A percentile compares a stretch with the other conserved stretches of the same genome.
Evolutionary conservation across 192 early-diverging fungal genomes (phyloP).

Genomic region (Podila horticola): DNA sequence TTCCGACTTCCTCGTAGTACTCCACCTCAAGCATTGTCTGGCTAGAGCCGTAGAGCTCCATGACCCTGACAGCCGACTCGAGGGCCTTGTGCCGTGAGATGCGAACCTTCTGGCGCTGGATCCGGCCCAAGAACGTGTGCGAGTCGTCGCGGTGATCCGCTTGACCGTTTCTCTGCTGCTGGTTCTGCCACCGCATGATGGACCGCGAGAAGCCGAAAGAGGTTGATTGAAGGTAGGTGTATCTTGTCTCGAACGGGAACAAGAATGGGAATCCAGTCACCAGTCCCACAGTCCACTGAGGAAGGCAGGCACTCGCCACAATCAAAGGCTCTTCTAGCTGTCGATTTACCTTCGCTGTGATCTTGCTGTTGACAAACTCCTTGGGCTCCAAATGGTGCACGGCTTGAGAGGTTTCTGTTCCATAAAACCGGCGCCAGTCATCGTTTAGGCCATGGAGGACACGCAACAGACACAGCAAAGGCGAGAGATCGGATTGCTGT

Average conservation of each 20-base stretch:
- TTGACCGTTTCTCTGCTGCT: conserved; percentile 55
- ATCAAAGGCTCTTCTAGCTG: conserved; percentile 92
- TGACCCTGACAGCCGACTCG: conserved; percentile 86
- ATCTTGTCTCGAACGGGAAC: conserved; percentile 84
- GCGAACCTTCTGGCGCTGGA: conserved; percentile 91
- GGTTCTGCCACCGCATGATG: conserved; percentile 68
- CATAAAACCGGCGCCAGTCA: conserved; percentile 48
- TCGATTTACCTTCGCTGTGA: conserved; percentile 85
- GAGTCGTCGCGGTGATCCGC: conserved; percentile 53
- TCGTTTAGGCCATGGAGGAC: conserved; percentile 51
- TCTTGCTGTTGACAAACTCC: conserved; percentile 81
- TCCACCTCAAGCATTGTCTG: conserved; percentile 89
- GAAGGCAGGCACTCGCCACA: conserved; percentile 84
- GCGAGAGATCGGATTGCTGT: conserved; percentile 32
- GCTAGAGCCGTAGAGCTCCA: conserved; percentile 79
- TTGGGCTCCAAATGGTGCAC: conserved; percentile 34
- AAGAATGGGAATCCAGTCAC: conserved; percentile 78
- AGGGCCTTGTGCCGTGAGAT: conserved; percentile 81
- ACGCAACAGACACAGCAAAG: conserved; percentile 54
- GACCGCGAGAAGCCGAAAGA: conserved; percentile 89
- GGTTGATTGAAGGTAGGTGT: conserved; percentile 83
- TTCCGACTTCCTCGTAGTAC: conserved; percentile 93
- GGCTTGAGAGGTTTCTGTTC: conserved; percentile 10
- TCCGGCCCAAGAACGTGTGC: conserved; percentile 69
- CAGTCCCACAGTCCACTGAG: conserved; percentile 76